These are phyloP conservation scores for Leccinum truebloodii DNA, from an alignment of 768 basidiomycete genomes.

Conservation along the genomic window DNA sequence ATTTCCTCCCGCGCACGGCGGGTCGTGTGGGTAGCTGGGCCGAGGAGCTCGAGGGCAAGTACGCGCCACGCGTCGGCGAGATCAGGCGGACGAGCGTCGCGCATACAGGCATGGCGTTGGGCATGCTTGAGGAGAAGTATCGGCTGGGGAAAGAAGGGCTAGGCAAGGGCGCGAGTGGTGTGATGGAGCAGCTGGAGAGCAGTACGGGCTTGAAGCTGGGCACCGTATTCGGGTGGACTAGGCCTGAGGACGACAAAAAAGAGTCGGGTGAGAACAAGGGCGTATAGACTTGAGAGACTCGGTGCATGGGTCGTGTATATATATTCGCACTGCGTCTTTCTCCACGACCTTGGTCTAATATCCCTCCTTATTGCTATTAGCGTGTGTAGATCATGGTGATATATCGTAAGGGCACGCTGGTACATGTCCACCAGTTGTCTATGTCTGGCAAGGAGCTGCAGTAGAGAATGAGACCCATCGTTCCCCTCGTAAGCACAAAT, in stretches of 20 bases:
- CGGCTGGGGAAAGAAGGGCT: conserved; percentile 46
- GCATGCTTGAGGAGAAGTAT: conserved; percentile 53
- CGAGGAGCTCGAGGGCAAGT: conserved; percentile 65
- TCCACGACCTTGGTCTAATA: neutral
- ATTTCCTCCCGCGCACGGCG: conserved; percentile 88
- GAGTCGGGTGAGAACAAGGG: conserved; percentile 16
- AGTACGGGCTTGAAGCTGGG: conserved; percentile 72
- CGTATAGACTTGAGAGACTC: conserved; percentile 10
- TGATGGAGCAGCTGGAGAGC: conserved; percentile 60
- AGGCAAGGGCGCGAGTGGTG: conserved; percentile 44
- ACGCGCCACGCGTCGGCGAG: conserved; percentile 68
- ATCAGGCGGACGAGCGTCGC: conserved; percentile 66
- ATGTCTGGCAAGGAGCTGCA: neutral
- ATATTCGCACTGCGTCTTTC: conserved; percentile 3
- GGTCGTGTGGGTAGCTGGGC: conserved; percentile 67
- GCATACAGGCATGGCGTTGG: conserved; percentile 61
- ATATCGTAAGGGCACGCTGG: neutral
- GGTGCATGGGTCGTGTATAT: conserved; percentile 1
- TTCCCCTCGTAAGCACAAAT: neutral
- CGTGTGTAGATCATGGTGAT: neutral
- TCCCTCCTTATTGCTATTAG: neutral
- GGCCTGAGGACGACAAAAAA: conserved; percentile 15
- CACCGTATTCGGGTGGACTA: conserved; percentile 53
- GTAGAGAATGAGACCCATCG: conserved; percentile 2
- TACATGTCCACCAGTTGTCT: neutral